Conservation (phyloP, 2,329 filamentous ascomycete species). For the Aureobasidium zeae region DNA sequence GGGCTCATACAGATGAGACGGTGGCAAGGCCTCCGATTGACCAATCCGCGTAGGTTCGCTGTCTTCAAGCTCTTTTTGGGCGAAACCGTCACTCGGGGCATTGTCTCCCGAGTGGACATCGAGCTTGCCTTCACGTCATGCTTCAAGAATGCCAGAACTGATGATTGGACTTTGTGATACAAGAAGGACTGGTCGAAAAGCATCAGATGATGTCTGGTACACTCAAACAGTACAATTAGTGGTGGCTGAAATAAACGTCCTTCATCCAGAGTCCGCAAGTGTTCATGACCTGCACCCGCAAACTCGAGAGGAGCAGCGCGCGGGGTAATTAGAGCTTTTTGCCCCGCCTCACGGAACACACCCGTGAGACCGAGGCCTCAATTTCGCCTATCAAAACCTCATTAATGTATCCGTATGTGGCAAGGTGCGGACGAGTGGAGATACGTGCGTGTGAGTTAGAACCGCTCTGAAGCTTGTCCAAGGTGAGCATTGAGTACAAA, state of each 20-base stretch:
- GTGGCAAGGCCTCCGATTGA: too few species aligned
- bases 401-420: not conserved
- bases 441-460: not conserved
- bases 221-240: not conserved
- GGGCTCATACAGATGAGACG: too few species aligned
- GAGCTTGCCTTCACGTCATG: not conserved
- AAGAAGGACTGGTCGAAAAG: too few species aligned
- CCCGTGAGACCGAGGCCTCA: conserved; percentile 13
- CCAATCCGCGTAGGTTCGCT: too few species aligned
- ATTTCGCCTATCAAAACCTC: conserved; percentile 12
- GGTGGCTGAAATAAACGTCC: conserved; percentile 1
- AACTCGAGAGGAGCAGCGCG: conserved; percentile 6
- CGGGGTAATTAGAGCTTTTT: conserved; percentile 11
- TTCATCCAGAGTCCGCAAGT: not conserved
- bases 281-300: conserved; percentile 3
- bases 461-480: conserved; percentile 7
- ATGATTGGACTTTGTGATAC: too few species aligned
- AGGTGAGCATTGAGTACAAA: conserved; percentile 13
- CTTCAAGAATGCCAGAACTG: not conserved
- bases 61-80: too few species aligned
- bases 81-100: too few species aligned
- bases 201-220: conserved; percentile 1
- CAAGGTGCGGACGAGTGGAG: conserved; percentile 14
- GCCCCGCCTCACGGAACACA: conserved; percentile 11
- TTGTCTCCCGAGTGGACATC: too few species aligned